phyloP scores from a whole-genome alignment of 176 grass and related monocot species.

The Oropetium thomaeum region DNA sequence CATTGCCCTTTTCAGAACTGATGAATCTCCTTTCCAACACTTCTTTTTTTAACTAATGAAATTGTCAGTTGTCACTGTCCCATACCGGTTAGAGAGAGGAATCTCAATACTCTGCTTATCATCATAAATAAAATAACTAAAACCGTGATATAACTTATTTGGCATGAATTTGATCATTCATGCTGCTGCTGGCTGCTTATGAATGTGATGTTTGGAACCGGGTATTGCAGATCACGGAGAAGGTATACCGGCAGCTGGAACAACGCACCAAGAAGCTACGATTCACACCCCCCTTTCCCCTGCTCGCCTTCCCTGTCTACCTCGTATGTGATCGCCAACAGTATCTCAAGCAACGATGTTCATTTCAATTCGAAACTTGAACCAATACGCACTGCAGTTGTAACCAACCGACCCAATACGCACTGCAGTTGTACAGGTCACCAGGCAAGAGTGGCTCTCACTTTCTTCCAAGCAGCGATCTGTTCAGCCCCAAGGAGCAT shows the following conservation, averaged over 20 bases:
- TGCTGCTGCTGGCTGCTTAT: background rate
- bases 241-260: conserved; percentile 47
- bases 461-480: conserved; percentile 64
- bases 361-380: background rate
- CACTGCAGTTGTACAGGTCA: conserved; percentile 58
- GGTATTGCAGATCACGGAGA: conserved; percentile 63
- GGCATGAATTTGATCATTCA: background rate
- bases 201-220: background rate
- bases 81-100: background rate
- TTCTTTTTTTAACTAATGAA: background rate
- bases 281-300: conserved; percentile 56
- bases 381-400: conserved; percentile 37
- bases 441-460: conserved; percentile 78
- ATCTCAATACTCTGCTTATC: background rate
- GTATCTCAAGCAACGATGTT: background rate
- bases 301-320: conserved; percentile 78
- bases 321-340: conserved; percentile 40
- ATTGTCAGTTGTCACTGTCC: background rate
- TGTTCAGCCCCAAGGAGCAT: conserved; percentile 65
- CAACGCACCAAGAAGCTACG: conserved; percentile 48
- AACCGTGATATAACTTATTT: background rate
- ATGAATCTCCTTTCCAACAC: background rate
- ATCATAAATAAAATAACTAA: background rate
- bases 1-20: background rate
- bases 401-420: background rate